These are phyloP conservation scores for Priceomyces castillae DNA, from an alignment of 805 yeast genomes.

Conservation along the genomic window DNA sequence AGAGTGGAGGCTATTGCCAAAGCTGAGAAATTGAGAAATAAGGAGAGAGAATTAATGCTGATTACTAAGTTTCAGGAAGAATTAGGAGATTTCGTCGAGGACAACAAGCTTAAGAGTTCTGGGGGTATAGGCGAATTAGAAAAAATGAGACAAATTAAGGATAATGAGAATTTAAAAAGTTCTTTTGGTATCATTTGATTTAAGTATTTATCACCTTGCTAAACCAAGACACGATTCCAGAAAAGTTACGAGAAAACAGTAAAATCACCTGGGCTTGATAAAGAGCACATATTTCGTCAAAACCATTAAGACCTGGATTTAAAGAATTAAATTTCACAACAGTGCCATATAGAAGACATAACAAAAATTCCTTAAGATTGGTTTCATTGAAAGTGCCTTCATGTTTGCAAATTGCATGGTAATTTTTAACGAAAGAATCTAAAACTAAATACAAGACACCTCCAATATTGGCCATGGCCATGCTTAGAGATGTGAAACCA, in stretches of 20 bases:
- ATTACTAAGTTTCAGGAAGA: slow-evolving; percentile 78
- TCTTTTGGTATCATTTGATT: slow-evolving; percentile 30
- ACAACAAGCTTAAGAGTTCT: slow-evolving; percentile 67
- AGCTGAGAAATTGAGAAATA: slow-evolving; percentile 78
- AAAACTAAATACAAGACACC: slow-evolving; percentile 10
- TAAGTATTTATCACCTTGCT: slow-evolving; percentile 8
- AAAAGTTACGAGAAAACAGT: background rate
- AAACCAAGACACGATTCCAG: background rate
- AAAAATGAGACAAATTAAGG: slow-evolving; percentile 60
- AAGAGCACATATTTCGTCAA: slow-evolving; percentile 8
- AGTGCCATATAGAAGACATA: slow-evolving; percentile 12
- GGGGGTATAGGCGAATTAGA: slow-evolving; percentile 93
- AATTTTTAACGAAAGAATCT: slow-evolving; percentile 8
- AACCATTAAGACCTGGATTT: slow-evolving; percentile 8
- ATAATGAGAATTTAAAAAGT: slow-evolving; percentile 64
- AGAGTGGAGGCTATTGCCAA: slow-evolving; percentile 85
- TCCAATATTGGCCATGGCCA: slow-evolving; percentile 14
- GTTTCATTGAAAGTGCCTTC: slow-evolving; percentile 6
- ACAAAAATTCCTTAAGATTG: slow-evolving; percentile 12
- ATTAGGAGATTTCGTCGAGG: slow-evolving; percentile 79
- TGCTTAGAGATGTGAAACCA: slow-evolving; percentile 10
- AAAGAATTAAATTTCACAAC: slow-evolving; percentile 12
- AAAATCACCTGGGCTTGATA: slow-evolving; percentile 7
- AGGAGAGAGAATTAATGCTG: slow-evolving; percentile 57
- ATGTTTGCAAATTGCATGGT: slow-evolving; percentile 5